A percentile compares a stretch with the other conserved stretches of the same genome.
phyloP scores from a whole-genome alignment of 1,139 yeast species.

The Debaryomyces sp. region DNA sequence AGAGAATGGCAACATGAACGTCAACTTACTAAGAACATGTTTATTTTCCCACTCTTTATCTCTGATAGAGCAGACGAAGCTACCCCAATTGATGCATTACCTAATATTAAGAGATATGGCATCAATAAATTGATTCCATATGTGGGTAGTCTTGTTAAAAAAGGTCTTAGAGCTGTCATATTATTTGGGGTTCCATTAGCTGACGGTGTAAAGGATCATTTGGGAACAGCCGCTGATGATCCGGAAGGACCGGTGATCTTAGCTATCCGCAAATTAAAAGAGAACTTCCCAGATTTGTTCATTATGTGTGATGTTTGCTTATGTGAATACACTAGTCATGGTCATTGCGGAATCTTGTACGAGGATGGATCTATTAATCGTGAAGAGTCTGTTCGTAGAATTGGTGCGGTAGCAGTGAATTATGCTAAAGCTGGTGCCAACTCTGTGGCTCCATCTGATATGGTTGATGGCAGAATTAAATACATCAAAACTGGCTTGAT shows the following conservation, averaged over 20 bases:
- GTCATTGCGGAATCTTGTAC: conserved; percentile 90
- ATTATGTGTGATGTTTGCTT: conserved; percentile 94
- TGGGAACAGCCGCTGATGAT: conserved; percentile 93
- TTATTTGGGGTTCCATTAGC: conserved; percentile 89
- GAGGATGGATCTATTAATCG: conserved; percentile 87
- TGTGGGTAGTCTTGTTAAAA: conserved; percentile 66
- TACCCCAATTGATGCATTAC: conserved; percentile 70
- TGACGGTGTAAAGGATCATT: conserved; percentile 72
- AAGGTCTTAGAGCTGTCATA: conserved; percentile 85
- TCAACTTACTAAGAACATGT: conserved; percentile 82
- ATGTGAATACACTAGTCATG: conserved; percentile 95
- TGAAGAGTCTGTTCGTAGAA: conserved; percentile 72
- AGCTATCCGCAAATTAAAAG: conserved; percentile 66
- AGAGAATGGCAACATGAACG: conserved; percentile 92
- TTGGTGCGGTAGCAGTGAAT: conserved; percentile 94
- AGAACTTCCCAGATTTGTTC: conserved; percentile 76
- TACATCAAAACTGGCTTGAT: conserved; percentile 88
- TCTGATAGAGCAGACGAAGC: conserved; percentile 85
- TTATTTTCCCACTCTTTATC: conserved; percentile 89
- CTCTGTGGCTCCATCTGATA: conserved; percentile 96
- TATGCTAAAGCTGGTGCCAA: conserved; percentile 96
- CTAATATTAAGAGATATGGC: conserved; percentile 88
- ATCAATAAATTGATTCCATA: conserved; percentile 75
- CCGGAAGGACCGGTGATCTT: conserved; percentile 93
- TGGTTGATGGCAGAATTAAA: conserved; percentile 93